These are phyloP conservation scores for Incumbomyces delicatus DNA, from an alignment of 2,329 filamentous ascomycete genomes.

Conservation along the genomic window DNA sequence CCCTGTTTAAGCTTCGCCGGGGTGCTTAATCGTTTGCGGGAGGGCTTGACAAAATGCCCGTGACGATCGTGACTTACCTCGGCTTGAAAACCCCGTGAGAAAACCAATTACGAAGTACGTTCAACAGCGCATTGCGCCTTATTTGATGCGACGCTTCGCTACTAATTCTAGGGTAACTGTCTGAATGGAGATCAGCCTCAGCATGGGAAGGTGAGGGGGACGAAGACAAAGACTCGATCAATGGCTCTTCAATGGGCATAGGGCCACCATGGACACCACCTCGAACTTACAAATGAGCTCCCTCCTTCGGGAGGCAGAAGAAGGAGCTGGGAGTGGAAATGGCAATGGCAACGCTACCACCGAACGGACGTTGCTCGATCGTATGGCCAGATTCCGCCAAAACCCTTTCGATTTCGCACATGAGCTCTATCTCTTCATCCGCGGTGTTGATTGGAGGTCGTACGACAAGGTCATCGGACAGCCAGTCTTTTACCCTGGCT, in stretches of 20 bases:
- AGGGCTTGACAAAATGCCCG: background rate
- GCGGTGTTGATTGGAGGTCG: slow-evolving; percentile 86
- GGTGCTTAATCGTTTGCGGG: background rate
- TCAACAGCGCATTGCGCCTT: no score
- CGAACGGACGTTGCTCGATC: slow-evolving; percentile 46
- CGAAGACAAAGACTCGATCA: no score
- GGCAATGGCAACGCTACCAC: slow-evolving; percentile 33
- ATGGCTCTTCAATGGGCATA: no score
- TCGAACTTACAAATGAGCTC: slow-evolving; percentile 7
- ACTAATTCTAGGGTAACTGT: no score
- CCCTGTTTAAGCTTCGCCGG: background rate
- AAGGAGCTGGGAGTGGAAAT: slow-evolving; percentile 19
- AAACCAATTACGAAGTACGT: no score
- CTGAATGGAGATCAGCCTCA: no score
- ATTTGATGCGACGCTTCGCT: no score
- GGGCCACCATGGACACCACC: slow-evolving; percentile 3
- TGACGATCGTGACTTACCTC: slow-evolving; percentile 1
- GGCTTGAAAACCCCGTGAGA: background rate
- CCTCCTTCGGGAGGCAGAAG: slow-evolving; percentile 1
- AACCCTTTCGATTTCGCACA: slow-evolving; percentile 70
- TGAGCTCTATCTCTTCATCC: slow-evolving; percentile 87
- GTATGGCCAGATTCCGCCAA: slow-evolving; percentile 78
- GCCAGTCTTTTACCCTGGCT: slow-evolving; percentile 85
- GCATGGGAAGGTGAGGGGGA: no score
- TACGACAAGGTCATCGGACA: slow-evolving; percentile 88